A percentile compares a stretch with the other conserved stretches of the same genome.
These are phyloP conservation scores for Lophiostoma macrostomum DNA, from an alignment of 495 filamentous ascomycete genomes.

Conservation along the genomic window DNA sequence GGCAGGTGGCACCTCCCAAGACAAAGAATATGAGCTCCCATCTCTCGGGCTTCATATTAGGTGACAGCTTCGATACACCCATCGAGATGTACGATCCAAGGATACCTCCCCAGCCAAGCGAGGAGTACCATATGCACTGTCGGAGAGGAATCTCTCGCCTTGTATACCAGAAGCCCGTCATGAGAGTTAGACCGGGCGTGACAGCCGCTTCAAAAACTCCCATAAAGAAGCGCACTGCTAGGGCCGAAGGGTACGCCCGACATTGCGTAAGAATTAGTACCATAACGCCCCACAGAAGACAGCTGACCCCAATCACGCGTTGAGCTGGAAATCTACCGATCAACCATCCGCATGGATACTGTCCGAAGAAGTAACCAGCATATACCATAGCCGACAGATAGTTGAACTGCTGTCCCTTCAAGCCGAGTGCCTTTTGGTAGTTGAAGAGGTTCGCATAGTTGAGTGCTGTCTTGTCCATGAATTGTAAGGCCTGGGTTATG, in stretches of 20 bases:
- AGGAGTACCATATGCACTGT: conserved; percentile 5
- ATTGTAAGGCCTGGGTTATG: neutral
- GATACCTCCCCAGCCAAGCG: conserved; percentile 5
- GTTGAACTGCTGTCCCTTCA: conserved; percentile 5
- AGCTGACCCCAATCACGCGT: neutral
- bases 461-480: conserved; percentile 2
- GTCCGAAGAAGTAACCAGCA: conserved; percentile 5
- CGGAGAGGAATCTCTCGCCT: neutral
- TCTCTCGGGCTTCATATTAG: conserved; percentile 19
- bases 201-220: conserved; percentile 7
- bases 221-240: conserved; percentile 5
- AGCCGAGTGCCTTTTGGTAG: neutral
- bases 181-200: conserved; percentile 3
- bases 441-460: conserved; percentile 9
- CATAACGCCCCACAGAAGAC: neutral
- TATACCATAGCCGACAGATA: conserved; percentile 4
- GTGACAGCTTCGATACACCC: conserved; percentile 1
- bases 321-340: conserved; percentile 1
- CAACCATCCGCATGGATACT: conserved; percentile 5
- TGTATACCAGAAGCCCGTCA: conserved; percentile 9
- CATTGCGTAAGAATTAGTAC: neutral
- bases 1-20: neutral
- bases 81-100: conserved; percentile 7
- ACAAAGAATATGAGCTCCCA: conserved; percentile 33
- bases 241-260: neutral